Conservation (phyloP, 2,329 filamentous ascomycete genomes). For the Fusarium sp. region DNA sequence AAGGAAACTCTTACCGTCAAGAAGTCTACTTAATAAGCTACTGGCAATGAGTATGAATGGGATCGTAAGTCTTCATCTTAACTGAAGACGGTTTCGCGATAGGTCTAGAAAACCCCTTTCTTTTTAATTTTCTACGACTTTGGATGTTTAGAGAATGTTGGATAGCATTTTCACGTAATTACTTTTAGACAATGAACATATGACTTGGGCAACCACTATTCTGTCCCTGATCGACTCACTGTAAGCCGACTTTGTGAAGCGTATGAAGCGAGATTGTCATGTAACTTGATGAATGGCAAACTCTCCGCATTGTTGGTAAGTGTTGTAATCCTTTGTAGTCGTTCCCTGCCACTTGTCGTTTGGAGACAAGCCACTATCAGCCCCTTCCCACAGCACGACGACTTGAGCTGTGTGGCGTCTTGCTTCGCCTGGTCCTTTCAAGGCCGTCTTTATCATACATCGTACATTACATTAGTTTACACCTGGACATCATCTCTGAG, state of each 20-base stretch:
- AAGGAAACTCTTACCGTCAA: not conserved
- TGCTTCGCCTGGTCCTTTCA: not conserved
- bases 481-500: not conserved
- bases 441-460: not conserved
- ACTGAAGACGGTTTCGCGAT: not conserved
- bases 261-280: not conserved
- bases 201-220: constrained; percentile 35
- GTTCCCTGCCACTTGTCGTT: not conserved
- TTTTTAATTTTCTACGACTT: constrained; percentile 31
- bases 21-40: not conserved
- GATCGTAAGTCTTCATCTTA: not conserved
- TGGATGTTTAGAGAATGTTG: constrained; percentile 9
- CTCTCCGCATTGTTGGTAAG: not conserved
- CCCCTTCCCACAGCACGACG: not conserved
- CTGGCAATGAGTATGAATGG: not conserved
- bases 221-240: constrained; percentile 12
- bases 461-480: constrained; percentile 9
- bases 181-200: constrained; percentile 31
- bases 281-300: not conserved
- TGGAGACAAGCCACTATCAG: not conserved
- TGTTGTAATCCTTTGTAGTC: not conserved
- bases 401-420: not conserved
- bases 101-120: constrained; percentile 6
- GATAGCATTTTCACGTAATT: constrained; percentile 40
- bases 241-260: not conserved